phyloP scores from a whole-genome alignment of 345 rosid species.

The Eucalyptus dawsonii region DNA sequence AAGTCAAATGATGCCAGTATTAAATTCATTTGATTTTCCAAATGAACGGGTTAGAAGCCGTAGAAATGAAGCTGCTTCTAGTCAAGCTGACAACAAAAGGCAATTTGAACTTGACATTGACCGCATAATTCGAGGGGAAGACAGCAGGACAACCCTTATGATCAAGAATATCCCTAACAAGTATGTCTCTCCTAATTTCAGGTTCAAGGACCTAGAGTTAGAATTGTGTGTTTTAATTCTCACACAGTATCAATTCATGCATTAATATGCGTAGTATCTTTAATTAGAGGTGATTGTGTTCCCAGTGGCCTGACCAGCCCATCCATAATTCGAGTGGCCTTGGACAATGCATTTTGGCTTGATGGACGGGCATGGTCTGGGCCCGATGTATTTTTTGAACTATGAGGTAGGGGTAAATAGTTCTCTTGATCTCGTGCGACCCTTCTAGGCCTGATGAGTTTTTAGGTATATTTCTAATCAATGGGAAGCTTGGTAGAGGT shows the following conservation, averaged over 20 bases:
- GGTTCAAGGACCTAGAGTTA: neutral
- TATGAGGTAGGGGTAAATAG: neutral
- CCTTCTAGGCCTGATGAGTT: neutral
- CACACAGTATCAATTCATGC: neutral
- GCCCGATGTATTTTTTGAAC: neutral
- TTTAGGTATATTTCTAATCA: neutral
- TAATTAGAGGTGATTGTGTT: neutral
- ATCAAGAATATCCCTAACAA: constrained; percentile 97
- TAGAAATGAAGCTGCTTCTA: constrained; percentile 60
- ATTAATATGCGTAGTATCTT: neutral
- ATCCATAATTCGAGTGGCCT: neutral
- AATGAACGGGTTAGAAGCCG: constrained; percentile 72
- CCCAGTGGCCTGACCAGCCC: neutral
- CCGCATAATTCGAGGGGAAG: constrained; percentile 69
- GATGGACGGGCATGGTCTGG: neutral
- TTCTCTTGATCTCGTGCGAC: neutral
- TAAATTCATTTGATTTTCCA: constrained; percentile 57
- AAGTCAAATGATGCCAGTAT: constrained; percentile 48
- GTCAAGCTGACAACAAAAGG: constrained; percentile 60
- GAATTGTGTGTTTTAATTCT: neutral
- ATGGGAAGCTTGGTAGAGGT: neutral
- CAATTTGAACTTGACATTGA: constrained; percentile 86
- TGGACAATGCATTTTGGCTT: neutral
- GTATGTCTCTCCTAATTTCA: constrained; percentile 18
- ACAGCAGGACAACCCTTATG: constrained; percentile 85